Conservation (phyloP, 2,329 filamentous ascomycete species). For the Sphaerulina vaccinii region DNA sequence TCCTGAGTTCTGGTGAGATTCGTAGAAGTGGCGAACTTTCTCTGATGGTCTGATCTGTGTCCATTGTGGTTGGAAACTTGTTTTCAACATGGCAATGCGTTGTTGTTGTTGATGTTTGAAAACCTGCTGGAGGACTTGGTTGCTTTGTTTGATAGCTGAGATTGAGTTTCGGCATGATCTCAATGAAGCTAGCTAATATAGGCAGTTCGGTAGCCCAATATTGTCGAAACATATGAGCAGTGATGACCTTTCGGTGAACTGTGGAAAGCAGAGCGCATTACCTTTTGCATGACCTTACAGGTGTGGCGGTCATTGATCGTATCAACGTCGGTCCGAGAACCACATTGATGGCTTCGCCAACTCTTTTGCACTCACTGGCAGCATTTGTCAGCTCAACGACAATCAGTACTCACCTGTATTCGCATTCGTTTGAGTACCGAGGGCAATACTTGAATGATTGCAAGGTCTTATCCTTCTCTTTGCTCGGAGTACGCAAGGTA, state of each 20-base stretch:
- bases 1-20: constrained; percentile 18
- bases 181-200: neutral
- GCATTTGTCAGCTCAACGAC: too few relatives aligned
- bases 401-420: too few relatives aligned
- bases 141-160: constrained; percentile 1
- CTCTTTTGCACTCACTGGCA: too few relatives aligned
- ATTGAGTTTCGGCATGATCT: constrained; percentile 14
- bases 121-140: too few relatives aligned
- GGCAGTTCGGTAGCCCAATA: neutral
- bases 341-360: too few relatives aligned
- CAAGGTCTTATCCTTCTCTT: too few relatives aligned
- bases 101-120: too few relatives aligned
- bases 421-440: too few relatives aligned
- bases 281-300: neutral
- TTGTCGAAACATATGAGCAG: neutral
- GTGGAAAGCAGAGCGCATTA: neutral
- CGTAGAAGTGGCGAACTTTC: constrained; percentile 13
- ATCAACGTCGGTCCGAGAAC: too few relatives aligned
- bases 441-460: too few relatives aligned
- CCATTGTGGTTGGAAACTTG: neutral
- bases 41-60: neutral
- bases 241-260: neutral
- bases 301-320: too few relatives aligned
- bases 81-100: neutral
- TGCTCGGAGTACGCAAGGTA: too few relatives aligned